Base-by-base conservation (phyloP, 163 green algal genomes). In the Chlamydomonas reinhardtii region DNA sequence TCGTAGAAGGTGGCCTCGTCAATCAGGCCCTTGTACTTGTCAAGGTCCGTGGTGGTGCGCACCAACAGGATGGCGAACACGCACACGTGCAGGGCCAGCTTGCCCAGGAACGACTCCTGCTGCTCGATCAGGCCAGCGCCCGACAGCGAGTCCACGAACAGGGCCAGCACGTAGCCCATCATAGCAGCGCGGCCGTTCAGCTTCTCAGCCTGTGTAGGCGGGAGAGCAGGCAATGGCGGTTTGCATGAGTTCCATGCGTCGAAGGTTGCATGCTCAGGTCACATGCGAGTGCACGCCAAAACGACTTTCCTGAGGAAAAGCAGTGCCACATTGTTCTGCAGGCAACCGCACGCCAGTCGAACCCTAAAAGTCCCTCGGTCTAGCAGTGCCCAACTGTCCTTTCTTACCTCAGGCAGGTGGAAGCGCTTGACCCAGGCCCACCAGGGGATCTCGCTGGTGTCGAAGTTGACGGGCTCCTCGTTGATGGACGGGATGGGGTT, bases 1-100 rank as follows among this genome's bases (percentile, higher is more conserved):
- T 99, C 97, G 86, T 99, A 99, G 94, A 99, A 99, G 35, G 97
- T 99, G 8, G 96, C 97, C 93, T 99, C 98, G 59, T 99, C 95
- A 0, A 99, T 61, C 73, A 99, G 88, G 64, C 92, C 93, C 91
- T 98, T 98, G 91, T 96, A 96, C 70, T 96, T 96, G 76, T 97
- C 92, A 35, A 99, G 27, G 74, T 98, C 96, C 39, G 89, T 83
- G 29, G 73, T 93, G 70, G 87, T 93, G 74, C 97, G 88, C 4
- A 96, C 69, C 32, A 92, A 81, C 66, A 99, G 92, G 73, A 99
- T 92, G 59, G 85, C 96, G 88, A 99, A 96, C 32, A 99, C 96
- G 52, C 93, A 94, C 5, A 98, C 70, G 89, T 98, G 93, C 73
- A 99, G 93, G 48, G 96, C 86, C 69, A 99, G 39, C 94, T 99